Evolutionary conservation across 768 basidiomycete genomes (phyloP).

Genomic region (Leccinum broughii): DNA sequence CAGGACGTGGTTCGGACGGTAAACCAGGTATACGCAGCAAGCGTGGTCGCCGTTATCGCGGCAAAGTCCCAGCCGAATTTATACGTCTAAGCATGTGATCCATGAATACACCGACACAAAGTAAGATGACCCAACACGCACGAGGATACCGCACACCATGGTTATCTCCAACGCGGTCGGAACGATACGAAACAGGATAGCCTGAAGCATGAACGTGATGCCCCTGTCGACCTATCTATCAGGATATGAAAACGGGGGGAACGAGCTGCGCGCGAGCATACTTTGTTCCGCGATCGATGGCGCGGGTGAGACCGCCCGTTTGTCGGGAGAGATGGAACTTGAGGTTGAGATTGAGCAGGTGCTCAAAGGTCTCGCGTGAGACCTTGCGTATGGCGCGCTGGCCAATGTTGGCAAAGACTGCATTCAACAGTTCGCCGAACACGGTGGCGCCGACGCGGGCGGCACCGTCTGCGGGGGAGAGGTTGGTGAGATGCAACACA

Average conservation of each 20-base stretch:
- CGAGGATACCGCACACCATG: conserved; percentile 96
- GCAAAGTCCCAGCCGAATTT: conserved; percentile 99
- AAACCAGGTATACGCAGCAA: conserved; percentile 95
- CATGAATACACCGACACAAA: neutral
- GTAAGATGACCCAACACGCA: conserved; percentile 36
- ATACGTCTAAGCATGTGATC: conserved; percentile 62
- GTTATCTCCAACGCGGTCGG: conserved; percentile 96
- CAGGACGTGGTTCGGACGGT: conserved; percentile 95
- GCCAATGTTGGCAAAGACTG: conserved; percentile 94
- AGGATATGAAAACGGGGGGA: neutral
- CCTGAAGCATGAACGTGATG: conserved; percentile 92
- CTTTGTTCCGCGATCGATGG: conserved; percentile 98
- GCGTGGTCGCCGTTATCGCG: conserved; percentile 78
- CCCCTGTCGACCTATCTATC: conserved; percentile 53
- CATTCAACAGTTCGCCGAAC: conserved; percentile 90
- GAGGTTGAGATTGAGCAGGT: conserved; percentile 87
- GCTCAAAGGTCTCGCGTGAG: conserved; percentile 93
- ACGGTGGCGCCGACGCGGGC: conserved; percentile 89
- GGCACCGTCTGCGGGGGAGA: conserved; percentile 65
- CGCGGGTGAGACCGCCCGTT: conserved; percentile 93
- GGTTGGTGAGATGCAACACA: conserved; percentile 1
- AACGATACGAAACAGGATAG: conserved; percentile 91
- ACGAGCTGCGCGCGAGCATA: conserved; percentile 35
- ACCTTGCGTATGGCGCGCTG: conserved; percentile 94
- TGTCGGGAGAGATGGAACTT: conserved; percentile 91